These are phyloP conservation scores for Nicotiana sylvestris DNA, from an alignment of 257 asterid genomes.

Conservation along the genomic window DNA sequence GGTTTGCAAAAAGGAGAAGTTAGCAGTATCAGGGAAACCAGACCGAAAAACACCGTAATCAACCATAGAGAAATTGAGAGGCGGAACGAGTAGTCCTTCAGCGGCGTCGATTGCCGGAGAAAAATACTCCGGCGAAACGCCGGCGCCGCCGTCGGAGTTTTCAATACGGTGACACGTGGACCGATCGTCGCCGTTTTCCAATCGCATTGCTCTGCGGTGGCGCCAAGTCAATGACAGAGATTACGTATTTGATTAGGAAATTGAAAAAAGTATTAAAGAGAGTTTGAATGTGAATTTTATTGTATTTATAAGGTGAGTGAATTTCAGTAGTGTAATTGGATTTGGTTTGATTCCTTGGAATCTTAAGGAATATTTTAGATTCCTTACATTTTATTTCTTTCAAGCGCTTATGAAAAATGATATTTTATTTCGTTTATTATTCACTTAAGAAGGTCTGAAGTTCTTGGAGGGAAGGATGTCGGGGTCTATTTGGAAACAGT, in stretches of 20 bases:
- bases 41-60: constrained; percentile 89
- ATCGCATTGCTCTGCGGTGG: constrained; percentile 37
- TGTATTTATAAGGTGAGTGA: too few relatives aligned
- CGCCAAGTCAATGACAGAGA: constrained; percentile 18
- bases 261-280: not conserved
- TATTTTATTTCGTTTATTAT: too few relatives aligned
- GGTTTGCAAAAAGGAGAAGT: constrained; percentile 71
- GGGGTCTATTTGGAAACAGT: too few relatives aligned
- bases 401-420: too few relatives aligned
- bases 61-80: constrained; percentile 84
- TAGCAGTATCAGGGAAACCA: constrained; percentile 69
- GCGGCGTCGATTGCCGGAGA: not conserved
- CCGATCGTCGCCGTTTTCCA: constrained; percentile 32
- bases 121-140: not conserved
- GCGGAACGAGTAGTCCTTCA: constrained; percentile 58
- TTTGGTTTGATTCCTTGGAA: too few relatives aligned
- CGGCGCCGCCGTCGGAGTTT: constrained; percentile 6
- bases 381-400: too few relatives aligned
- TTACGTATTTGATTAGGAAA: not conserved
- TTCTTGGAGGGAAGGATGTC: too few relatives aligned
- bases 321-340: too few relatives aligned
- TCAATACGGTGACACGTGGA: constrained; percentile 37
- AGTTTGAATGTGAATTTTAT: not conserved
- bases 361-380: too few relatives aligned
- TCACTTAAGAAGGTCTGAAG: too few relatives aligned